Percentiles rank a stretch among this genome's conserved stretches.
Conservation (phyloP, 441 rosid genomes). For the Populus hybrid region DNA sequence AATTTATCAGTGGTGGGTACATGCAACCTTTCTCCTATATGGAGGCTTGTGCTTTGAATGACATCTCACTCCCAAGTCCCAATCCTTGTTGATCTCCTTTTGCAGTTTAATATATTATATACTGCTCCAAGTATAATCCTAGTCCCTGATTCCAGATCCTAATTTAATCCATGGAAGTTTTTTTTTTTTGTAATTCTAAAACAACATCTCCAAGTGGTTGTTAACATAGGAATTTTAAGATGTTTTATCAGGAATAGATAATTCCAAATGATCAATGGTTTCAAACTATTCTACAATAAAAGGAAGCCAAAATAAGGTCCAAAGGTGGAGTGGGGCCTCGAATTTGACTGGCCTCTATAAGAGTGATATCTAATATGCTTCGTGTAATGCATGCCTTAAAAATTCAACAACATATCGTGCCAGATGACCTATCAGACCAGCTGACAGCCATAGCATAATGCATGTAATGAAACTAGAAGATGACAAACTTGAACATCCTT, state of each 20-base stretch:
- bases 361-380: background rate
- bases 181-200: background rate
- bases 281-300: background rate
- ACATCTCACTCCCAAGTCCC: background rate
- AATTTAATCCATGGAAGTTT: background rate
- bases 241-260: background rate
- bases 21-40: background rate
- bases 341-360: background rate
- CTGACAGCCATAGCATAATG: background rate
- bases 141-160: background rate
- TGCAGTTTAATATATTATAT: background rate
- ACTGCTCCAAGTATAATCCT: background rate
- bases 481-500: slow-evolving; percentile 3
- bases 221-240: background rate
- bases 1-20: background rate
- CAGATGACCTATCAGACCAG: background rate
- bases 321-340: background rate
- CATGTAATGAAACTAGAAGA: background rate
- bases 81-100: background rate
- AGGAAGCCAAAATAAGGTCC: background rate
- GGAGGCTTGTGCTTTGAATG: background rate
- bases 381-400: background rate
- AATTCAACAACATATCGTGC: background rate
- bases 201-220: background rate
- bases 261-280: background rate